Conservation (phyloP, 805 yeast species). For the Priceomyces carsonii region DNA sequence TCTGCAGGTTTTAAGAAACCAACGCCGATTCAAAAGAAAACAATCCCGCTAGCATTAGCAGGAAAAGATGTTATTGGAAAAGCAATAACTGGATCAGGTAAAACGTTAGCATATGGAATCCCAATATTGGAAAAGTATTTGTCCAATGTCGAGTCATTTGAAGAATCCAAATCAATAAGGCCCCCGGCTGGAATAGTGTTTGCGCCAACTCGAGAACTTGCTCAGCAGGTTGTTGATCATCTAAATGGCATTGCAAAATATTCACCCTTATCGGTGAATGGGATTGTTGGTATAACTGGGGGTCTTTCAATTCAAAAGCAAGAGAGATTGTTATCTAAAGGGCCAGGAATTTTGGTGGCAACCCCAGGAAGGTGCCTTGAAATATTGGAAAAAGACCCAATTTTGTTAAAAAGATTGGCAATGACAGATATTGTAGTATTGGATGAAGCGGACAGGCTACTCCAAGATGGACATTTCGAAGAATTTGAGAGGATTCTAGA, state of each 20-base stretch:
- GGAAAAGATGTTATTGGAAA: slow-evolving; percentile 90
- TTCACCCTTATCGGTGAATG: slow-evolving; percentile 52
- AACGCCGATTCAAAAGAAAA: slow-evolving; percentile 76
- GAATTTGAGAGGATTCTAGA: slow-evolving; percentile 82
- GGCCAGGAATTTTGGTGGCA: slow-evolving; percentile 84
- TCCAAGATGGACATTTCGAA: slow-evolving; percentile 95
- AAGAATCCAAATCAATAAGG: slow-evolving; percentile 19
- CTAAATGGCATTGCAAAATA: slow-evolving; percentile 54
- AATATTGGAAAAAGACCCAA: slow-evolving; percentile 62
- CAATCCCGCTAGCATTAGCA: slow-evolving; percentile 71
- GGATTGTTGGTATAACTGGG: slow-evolving; percentile 84
- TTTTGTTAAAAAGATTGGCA: slow-evolving; percentile 41
- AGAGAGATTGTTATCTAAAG: slow-evolving; percentile 69
- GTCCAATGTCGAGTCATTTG: slow-evolving; percentile 17
- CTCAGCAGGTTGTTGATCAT: slow-evolving; percentile 89
- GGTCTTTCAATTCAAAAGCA: slow-evolving; percentile 95
- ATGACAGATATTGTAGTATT: slow-evolving; percentile 59
- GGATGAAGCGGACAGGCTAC: slow-evolving; percentile 94
- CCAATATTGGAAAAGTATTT: slow-evolving; percentile 78
- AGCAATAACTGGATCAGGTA: slow-evolving; percentile 98
- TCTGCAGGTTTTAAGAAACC: slow-evolving; percentile 64
- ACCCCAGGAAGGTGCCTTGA: slow-evolving; percentile 95
- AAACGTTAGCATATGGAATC: slow-evolving; percentile 92
- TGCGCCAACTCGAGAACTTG: slow-evolving; percentile 96
- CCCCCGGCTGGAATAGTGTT: slow-evolving; percentile 77